Percentiles rank a stretch among this genome's conserved stretches.
Conservation (phyloP, 768 basidiomycete genomes). For the Phaffia australis region DNA sequence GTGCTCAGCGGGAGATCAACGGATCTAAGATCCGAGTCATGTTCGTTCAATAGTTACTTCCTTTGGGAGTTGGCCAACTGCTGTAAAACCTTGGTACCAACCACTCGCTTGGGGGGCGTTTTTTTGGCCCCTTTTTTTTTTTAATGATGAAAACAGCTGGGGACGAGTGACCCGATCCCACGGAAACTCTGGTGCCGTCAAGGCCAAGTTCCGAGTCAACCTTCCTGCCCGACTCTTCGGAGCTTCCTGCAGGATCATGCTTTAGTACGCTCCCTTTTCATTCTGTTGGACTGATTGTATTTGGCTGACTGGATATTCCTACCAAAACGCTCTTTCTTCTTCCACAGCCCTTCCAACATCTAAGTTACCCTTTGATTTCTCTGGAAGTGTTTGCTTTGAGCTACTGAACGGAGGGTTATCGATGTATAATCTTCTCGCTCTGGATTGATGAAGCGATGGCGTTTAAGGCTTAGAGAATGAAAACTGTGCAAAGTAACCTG, state of each 20-base stretch:
- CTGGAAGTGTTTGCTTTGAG: too few relatives aligned
- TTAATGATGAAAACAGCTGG: constrained; percentile 33
- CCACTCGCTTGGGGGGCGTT: not conserved
- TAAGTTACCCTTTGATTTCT: constrained; percentile 9
- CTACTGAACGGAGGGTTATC: too few relatives aligned
- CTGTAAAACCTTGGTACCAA: not conserved
- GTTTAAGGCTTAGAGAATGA: too few relatives aligned
- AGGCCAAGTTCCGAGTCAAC: constrained; percentile 14
- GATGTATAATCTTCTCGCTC: too few relatives aligned
- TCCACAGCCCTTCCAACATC: constrained; percentile 25
- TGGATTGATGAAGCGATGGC: too few relatives aligned
- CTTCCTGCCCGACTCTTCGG: constrained; percentile 23
- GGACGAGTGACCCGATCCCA: constrained; percentile 84
- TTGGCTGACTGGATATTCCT: not conserved
- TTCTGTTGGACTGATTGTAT: not conserved
- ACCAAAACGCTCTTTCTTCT: not conserved
- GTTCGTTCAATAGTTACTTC: constrained; percentile 54
- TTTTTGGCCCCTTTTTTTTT: not conserved
- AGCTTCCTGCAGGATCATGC: constrained; percentile 46
- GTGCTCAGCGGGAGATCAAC: constrained; percentile 83
- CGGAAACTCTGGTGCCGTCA: constrained; percentile 80
- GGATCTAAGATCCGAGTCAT: constrained; percentile 95
- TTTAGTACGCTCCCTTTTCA: constrained; percentile 43
- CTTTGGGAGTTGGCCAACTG: constrained; percentile 25
- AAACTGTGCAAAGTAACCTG: too few relatives aligned